Evolutionary conservation across 164 flowering plant genomes (phyloP), one percentile per base, ranked within the genome.

Genomic region (Taxillus chinensis): DNA sequence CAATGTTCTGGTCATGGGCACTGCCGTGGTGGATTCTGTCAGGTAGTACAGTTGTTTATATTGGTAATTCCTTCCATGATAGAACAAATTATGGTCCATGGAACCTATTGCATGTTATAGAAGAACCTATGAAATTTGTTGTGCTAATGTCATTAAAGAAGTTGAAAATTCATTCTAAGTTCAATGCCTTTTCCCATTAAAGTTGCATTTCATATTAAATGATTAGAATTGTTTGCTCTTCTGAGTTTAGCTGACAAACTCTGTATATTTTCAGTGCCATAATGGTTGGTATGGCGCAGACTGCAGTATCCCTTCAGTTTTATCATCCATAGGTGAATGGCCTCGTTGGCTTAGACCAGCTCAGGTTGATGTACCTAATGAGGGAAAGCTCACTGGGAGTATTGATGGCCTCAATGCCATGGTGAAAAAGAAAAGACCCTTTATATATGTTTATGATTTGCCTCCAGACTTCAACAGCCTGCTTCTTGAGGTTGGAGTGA

Each of bases 1-100:
- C 99, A 93, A 63, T 93, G 99, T 74, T 88, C 95, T 49, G 83
- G 92, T 51, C 80, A 79, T 74, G 99, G 97, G 27, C 67, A 77
- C 67, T 90, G 99, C 67, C 96, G 92, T 51, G 99, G 99, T 72
- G 99, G 99, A 67, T 90, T 80, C 73, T 93, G 99, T 77, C 84
- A 85, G 95, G 99, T 90, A 63, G 42, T 45, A 9, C n/a, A 13
- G 12, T 48, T 48, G 51, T 3, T 48, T 8, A 48, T 48, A 7
- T 48, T 48, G 4, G 46, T 6, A 43, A 43, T 43, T 9, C 10
- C 46, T 43, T 43, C 8, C 27, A 27, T 27, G 27, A 27, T 27
- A 27, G 27, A 27, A 27, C 27, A 27, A 27, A 27, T 27, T 27
- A 27, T 27, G 27, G 27, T 27, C 27, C 27, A 27, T 27, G 27